Base-by-base conservation (phyloP, 106 monocot species). In the Apostasia ramifera region DNA sequence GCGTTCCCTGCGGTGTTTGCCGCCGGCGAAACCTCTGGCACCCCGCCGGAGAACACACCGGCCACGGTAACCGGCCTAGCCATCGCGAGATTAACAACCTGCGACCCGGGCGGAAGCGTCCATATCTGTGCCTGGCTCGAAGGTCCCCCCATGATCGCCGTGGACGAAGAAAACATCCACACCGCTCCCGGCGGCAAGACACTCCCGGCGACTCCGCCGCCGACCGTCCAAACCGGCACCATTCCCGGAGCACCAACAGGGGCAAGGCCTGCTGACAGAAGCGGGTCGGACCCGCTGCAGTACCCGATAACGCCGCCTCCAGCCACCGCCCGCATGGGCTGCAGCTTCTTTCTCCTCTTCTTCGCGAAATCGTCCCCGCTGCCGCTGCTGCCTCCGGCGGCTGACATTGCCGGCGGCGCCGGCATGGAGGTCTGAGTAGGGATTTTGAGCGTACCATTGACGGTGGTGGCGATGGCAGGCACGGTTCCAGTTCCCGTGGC, bases 371-470 rank as follows among this genome's bases (percentile, higher is more conserved):
- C 70, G 13, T 52, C 71, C 5, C 40, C 71, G 51, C 38, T 50
- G 10, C 10, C 69, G 41, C 5, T 53, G 37, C 39, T 53, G 51
- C 6, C 26, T 0, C 40, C 8, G 37, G 67, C 40, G 71, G 64
- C 13, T 14, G 44, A 46, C n/a, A 47, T n/a, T 12, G 46, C 47
- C 49, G 43, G 6, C 53, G 53, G 53, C 13, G 53, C 53, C 54
- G 26, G 26, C 26, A 26, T 26, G 26, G 26, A 26, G 26, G 26
- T 26, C 26, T 26, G 26, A 26, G 26, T 64, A 9, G 73, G 73
- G 63, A 73, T 63, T 15, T 64, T 63, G 15, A 73, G 63, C 2
- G 73, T 44, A 2, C 73, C 73, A 54, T 45, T 65, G 53, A 73
- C 73, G 14, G 4, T 43, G 14, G 63, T 73, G 15, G 26, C 26